Percentiles rank a stretch among this genome's conserved stretches.
Conservation (phyloP, 345 rosid genomes). For the Firmiana major region DNA sequence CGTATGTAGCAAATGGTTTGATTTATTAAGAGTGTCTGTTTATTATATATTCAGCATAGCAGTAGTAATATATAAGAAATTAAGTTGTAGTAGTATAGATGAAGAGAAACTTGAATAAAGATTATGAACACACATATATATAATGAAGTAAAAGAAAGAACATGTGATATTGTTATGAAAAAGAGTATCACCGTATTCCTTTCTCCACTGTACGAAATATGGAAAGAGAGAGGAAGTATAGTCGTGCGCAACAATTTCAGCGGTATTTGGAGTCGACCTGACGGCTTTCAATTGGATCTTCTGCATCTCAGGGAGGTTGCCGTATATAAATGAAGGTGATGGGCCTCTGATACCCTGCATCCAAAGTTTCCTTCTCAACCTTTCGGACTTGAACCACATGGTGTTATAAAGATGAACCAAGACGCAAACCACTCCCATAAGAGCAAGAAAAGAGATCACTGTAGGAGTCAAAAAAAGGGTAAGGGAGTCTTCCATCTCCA, state of each 20-base stretch:
- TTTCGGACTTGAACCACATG: conserved; percentile 25
- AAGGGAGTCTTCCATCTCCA: not conserved
- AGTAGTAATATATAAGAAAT: no score
- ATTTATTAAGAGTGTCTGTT: no score
- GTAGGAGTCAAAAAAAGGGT: not conserved
- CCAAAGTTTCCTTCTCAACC: conserved; percentile 39
- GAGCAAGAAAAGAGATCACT: not conserved
- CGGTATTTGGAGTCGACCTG: not conserved
- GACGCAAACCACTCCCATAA: conserved; percentile 2
- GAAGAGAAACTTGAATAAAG: not conserved
- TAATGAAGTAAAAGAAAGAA: not conserved
- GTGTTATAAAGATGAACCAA: conserved; percentile 1
- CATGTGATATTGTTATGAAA: not conserved
- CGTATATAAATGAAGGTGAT: conserved; percentile 49
- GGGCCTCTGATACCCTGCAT: conserved; percentile 76
- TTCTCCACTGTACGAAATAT: conserved; percentile 70
- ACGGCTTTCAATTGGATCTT: conserved; percentile 30
- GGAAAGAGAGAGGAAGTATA: conserved; percentile 74
- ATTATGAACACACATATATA: not conserved
- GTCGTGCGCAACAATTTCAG: conserved; percentile 53
- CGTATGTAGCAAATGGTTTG: no score
- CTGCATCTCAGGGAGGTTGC: conserved; percentile 71
- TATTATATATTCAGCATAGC: no score
- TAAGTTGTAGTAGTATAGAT: no score
- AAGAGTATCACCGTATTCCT: conserved; percentile 52